These are phyloP conservation scores for Apiotrichum siamense DNA, from an alignment of 1,284 basidiomycete genomes.

Conservation along the genomic window DNA sequence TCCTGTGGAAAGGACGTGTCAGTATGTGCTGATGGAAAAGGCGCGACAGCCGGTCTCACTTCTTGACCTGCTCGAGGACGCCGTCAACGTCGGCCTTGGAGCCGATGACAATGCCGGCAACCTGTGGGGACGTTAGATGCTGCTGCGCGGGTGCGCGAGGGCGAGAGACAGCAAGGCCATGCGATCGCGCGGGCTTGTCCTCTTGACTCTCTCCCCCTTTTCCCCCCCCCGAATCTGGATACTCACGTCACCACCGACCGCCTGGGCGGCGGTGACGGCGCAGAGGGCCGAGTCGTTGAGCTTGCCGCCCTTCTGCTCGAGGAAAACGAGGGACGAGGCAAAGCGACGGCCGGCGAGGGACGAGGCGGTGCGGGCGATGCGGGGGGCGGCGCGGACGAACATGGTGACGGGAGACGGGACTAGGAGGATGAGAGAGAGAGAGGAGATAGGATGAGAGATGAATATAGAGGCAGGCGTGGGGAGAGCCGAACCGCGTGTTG, in stretches of 20 bases:
- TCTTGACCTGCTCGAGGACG: conserved; percentile 71
- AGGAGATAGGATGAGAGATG: background rate
- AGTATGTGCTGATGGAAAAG: background rate
- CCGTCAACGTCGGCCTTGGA: conserved; percentile 62
- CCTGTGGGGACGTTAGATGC: conserved; percentile 45
- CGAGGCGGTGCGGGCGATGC: conserved; percentile 17
- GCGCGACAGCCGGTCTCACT: conserved; percentile 50
- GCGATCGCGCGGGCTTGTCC: too few species aligned
- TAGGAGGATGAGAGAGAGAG: background rate
- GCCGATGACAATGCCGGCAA: conserved; percentile 82
- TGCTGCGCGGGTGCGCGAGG: too few species aligned
- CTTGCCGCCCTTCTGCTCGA: conserved; percentile 78
- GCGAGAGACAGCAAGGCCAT: too few species aligned
- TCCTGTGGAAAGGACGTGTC: conserved; percentile 27
- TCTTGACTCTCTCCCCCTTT: background rate
- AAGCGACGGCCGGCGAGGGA: conserved; percentile 26
- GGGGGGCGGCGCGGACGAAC: conserved; percentile 18
- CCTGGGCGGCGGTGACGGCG: conserved; percentile 79
- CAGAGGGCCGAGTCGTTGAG: conserved; percentile 81
- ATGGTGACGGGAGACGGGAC: conserved; percentile 10
- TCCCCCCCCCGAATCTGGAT: background rate
- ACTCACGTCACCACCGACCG: conserved; percentile 59
- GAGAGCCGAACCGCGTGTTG: too few species aligned
- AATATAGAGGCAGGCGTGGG: background rate
- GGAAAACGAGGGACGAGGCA: conserved; percentile 64